A percentile compares a stretch with the other conserved stretches of the same genome.
phyloP scores from a whole-genome alignment of 2,329 filamentous ascomycete genomes.

The Exophiala sp. region DNA sequence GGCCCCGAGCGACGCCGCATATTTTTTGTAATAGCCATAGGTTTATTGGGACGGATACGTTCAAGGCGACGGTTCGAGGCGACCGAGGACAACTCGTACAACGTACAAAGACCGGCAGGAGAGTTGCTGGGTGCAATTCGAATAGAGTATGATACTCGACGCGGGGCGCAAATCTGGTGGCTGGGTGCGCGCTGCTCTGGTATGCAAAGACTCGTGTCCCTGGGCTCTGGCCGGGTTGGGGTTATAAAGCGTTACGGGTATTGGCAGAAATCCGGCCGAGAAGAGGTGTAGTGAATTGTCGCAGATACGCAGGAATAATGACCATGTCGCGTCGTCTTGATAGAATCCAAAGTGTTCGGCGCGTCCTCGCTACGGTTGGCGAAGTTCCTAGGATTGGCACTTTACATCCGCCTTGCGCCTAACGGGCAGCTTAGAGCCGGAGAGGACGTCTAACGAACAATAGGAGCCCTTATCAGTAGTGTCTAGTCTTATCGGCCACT shows the following conservation, averaged over 20 bases:
- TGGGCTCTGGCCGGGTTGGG: not conserved
- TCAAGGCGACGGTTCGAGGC: too few relatives aligned
- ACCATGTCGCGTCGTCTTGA: not conserved
- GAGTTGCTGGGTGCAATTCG: too few relatives aligned
- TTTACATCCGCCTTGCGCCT: too few relatives aligned
- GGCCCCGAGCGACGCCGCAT: conserved; percentile 17
- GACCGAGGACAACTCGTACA: not conserved
- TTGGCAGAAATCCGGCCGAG: not conserved
- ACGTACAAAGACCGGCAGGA: too few relatives aligned
- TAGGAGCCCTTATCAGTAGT: too few relatives aligned
- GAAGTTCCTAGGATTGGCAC: too few relatives aligned
- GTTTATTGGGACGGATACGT: too few relatives aligned
- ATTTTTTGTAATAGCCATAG: conserved; percentile 26
- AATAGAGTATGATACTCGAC: not conserved
- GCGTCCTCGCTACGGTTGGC: too few relatives aligned
- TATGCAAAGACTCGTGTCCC: not conserved
- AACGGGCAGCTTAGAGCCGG: too few relatives aligned
- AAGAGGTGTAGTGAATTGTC: not conserved
- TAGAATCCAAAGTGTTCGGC: not conserved
- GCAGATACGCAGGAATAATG: not conserved
- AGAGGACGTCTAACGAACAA: too few relatives aligned
- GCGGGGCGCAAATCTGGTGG: not conserved
- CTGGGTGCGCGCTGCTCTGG: not conserved
- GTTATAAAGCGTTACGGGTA: not conserved
- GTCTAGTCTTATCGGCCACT: not conserved